Conservation (phyloP, 331 rosid species). For the Rosa hybrid region DNA sequence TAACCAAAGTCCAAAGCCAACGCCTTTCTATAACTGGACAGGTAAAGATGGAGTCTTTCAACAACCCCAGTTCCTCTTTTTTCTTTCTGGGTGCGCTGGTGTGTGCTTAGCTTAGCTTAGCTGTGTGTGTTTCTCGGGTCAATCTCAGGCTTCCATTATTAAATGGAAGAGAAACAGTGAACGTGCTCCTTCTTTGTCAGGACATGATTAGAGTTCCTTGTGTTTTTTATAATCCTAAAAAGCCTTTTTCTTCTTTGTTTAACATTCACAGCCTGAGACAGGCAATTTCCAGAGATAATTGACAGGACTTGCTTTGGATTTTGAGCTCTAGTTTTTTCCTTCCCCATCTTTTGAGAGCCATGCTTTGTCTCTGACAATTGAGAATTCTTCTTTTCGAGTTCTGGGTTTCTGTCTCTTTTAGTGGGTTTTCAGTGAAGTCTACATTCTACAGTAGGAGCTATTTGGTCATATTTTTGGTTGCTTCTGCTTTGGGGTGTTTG, state of each 20-base stretch:
- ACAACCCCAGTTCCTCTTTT: constrained; percentile 18
- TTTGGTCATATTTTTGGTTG: constrained; percentile 37
- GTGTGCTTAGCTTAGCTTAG: constrained; percentile 44
- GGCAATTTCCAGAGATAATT: constrained; percentile 34
- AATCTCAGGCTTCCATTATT: constrained; percentile 55
- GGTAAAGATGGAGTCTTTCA: constrained; percentile 48
- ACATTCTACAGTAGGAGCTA: constrained; percentile 6
- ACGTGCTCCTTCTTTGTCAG: constrained; percentile 68
- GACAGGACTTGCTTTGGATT: constrained; percentile 51
- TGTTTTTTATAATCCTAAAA: constrained; percentile 31
- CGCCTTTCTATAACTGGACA: constrained; percentile 24
- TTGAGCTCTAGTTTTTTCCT: constrained; percentile 46
- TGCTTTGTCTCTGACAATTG: constrained; percentile 62
- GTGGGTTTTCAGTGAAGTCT: constrained; percentile 30
- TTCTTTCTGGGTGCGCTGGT: constrained; percentile 27
- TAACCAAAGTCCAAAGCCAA: constrained; percentile 7
- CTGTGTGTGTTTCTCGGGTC: constrained; percentile 62
- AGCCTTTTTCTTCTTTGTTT: constrained; percentile 26
- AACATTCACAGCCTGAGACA: constrained; percentile 34
- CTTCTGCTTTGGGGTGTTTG: constrained; percentile 44
- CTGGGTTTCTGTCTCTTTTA: constrained; percentile 38
- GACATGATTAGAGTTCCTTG: constrained; percentile 43
- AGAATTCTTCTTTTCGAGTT: constrained; percentile 35
- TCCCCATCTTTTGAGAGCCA: constrained; percentile 85
- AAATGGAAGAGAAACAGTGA: constrained; percentile 49